Evolutionary conservation across 805 yeast genomes (phyloP).

Genomic region (Ogataea philodendri): DNA sequence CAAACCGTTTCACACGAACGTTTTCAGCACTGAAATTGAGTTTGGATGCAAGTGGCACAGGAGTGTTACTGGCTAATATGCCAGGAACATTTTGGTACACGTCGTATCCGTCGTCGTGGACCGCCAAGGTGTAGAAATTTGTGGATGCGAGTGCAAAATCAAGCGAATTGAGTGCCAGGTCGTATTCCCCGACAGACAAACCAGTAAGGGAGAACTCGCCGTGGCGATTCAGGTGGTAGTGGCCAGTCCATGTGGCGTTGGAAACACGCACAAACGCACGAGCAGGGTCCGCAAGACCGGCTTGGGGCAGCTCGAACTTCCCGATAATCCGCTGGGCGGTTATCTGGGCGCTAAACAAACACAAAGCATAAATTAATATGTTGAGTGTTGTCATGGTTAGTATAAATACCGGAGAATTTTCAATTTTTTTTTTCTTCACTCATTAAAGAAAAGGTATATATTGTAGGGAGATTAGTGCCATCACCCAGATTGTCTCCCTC

Average conservation of each 20-base stretch:
- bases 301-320: slow-evolving; percentile 4
- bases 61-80: slow-evolving; percentile 1
- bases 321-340: slow-evolving; percentile 3
- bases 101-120: slow-evolving; percentile 7
- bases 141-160: slow-evolving; percentile 21
- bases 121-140: slow-evolving; percentile 12
- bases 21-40: slow-evolving; percentile 14
- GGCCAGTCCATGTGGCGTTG: slow-evolving; percentile 4
- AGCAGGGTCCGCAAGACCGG: slow-evolving; percentile 5
- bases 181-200: slow-evolving; percentile 17
- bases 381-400: background rate
- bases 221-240: slow-evolving; percentile 1
- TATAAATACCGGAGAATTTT: slow-evolving; percentile 5
- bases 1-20: slow-evolving; percentile 18
- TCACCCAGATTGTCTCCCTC: slow-evolving; percentile 38
- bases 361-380: background rate
- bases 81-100: slow-evolving; percentile 16
- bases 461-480: slow-evolving; percentile 41
- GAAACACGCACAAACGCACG: slow-evolving; percentile 1
- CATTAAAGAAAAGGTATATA: slow-evolving; percentile 36
- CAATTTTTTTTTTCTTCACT: slow-evolving; percentile 29
- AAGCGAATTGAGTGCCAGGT: slow-evolving; percentile 16
- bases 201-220: slow-evolving; percentile 2
- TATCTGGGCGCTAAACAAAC: background rate
- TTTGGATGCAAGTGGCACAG: slow-evolving; percentile 6